Conservation (phyloP, 257 asterid genomes). For the Nicotiana paniculata region DNA sequence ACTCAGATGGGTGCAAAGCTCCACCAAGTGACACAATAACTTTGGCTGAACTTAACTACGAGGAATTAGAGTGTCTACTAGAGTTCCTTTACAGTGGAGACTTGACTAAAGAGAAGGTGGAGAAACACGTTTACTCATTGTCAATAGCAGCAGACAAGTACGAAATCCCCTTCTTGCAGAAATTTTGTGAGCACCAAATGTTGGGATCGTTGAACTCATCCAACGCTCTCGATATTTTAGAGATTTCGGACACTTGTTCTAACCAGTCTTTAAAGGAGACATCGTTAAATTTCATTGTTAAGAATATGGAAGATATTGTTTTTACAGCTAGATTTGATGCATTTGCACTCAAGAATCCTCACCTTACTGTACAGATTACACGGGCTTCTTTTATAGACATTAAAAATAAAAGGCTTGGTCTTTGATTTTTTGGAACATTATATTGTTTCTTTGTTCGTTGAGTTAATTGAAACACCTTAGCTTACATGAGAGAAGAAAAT, state of each 20-base stretch:
- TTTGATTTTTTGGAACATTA: constrained; percentile 9
- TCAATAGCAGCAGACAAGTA: constrained; percentile 91
- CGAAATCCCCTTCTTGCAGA: constrained; percentile 67
- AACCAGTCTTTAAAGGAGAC: constrained; percentile 56
- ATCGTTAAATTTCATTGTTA: constrained; percentile 60
- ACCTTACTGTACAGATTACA: constrained; percentile 78
- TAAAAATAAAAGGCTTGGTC: constrained; percentile 33
- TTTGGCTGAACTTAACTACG: constrained; percentile 54
- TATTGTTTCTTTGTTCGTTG: background rate
- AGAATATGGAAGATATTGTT: constrained; percentile 84
- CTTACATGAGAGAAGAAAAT: background rate
- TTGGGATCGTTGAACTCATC: constrained; percentile 51
- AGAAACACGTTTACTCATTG: constrained; percentile 59
- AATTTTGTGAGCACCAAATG: constrained; percentile 67
- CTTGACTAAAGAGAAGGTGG: constrained; percentile 51
- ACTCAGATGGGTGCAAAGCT: constrained; percentile 78
- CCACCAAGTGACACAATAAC: constrained; percentile 54
- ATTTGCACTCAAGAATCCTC: constrained; percentile 90
- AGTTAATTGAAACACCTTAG: background rate
- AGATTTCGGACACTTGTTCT: constrained; percentile 77
- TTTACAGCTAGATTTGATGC: constrained; percentile 68
- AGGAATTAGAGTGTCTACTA: constrained; percentile 50
- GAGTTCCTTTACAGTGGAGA: constrained; percentile 75
- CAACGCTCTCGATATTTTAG: constrained; percentile 69
- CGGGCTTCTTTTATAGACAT: constrained; percentile 84